A percentile compares a stretch with the other conserved stretches of the same genome.
Evolutionary conservation across 2,329 filamentous ascomycete species (phyloP).

Genomic region (Botrytis aclada): DNA sequence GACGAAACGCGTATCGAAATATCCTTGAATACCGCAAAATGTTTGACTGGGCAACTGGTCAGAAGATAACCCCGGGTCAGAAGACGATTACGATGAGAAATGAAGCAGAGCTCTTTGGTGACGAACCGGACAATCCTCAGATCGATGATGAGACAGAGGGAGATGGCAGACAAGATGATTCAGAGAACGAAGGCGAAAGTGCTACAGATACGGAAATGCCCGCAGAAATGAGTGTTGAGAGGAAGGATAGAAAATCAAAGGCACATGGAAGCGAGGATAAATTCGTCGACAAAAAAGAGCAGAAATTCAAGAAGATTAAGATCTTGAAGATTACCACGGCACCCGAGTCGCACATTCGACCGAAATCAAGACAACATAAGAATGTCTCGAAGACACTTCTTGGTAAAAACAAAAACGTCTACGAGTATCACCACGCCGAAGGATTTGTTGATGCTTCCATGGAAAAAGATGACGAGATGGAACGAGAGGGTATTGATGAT

Average conservation of each 20-base stretch:
- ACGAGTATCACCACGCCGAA: background rate
- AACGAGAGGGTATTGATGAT: background rate
- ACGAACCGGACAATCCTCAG: background rate
- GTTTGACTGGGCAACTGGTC: constrained; percentile 36
- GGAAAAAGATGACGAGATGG: background rate
- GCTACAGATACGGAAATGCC: no score
- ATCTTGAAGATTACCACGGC: constrained; percentile 8
- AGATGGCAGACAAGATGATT: background rate
- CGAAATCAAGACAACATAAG: background rate
- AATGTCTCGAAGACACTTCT: background rate
- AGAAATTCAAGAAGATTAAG: background rate
- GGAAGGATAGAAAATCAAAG: background rate
- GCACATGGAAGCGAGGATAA: background rate
- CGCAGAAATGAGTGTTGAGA: background rate
- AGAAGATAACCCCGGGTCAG: constrained; percentile 31
- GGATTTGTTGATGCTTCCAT: background rate
- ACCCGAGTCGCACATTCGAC: background rate
- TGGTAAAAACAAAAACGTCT: background rate
- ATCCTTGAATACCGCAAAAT: constrained; percentile 28
- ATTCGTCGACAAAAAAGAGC: background rate
- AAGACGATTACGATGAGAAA: constrained; percentile 23
- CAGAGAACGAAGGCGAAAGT: background rate
- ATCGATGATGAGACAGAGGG: background rate
- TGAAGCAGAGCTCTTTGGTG: constrained; percentile 9
- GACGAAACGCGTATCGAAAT: constrained; percentile 27